Evolutionary conservation across 495 filamentous ascomycete genomes (phyloP).

Genomic region (Chlorociboria aeruginascens): DNA sequence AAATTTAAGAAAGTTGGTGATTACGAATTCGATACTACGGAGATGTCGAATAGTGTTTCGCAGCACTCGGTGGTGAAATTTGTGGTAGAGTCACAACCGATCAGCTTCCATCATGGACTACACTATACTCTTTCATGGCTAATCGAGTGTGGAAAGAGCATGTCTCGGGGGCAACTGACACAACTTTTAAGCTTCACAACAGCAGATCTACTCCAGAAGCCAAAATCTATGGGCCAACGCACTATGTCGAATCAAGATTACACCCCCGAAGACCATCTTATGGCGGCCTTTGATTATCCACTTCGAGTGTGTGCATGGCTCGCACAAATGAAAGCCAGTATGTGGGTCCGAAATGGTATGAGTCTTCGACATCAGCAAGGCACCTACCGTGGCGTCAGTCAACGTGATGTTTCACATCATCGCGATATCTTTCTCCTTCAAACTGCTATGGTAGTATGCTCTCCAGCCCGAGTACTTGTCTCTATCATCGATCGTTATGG

Average conservation of each 20-base stretch:
- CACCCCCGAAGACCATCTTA: constrained; percentile 61
- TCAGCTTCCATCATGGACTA: constrained; percentile 95
- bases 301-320: constrained; percentile 91
- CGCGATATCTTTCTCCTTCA: constrained; percentile 93
- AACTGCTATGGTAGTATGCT: constrained; percentile 75
- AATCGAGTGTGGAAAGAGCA: constrained; percentile 73
- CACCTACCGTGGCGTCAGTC: constrained; percentile 76
- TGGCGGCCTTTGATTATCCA: constrained; percentile 86
- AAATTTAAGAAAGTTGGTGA: constrained; percentile 64
- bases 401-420: constrained; percentile 84
- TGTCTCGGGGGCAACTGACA: constrained; percentile 52
- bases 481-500: constrained; percentile 86
- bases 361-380: constrained; percentile 90
- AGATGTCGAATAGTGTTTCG: constrained; percentile 25
- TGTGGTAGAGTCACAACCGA: constrained; percentile 72
- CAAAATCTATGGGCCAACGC: constrained; percentile 40
- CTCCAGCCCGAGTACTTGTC: constrained; percentile 74
- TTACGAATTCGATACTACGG: constrained; percentile 62
- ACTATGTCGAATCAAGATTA: constrained; percentile 37
- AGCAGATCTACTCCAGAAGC: constrained; percentile 45
- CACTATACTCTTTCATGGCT: constrained; percentile 98
- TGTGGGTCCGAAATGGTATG: constrained; percentile 98
- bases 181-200: constrained; percentile 50
- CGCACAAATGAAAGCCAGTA: constrained; percentile 91
- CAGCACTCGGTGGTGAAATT: constrained; percentile 68